Base-by-base conservation (phyloP, 495 filamentous ascomycete genomes). In the Aspergillus sparsus region DNA sequence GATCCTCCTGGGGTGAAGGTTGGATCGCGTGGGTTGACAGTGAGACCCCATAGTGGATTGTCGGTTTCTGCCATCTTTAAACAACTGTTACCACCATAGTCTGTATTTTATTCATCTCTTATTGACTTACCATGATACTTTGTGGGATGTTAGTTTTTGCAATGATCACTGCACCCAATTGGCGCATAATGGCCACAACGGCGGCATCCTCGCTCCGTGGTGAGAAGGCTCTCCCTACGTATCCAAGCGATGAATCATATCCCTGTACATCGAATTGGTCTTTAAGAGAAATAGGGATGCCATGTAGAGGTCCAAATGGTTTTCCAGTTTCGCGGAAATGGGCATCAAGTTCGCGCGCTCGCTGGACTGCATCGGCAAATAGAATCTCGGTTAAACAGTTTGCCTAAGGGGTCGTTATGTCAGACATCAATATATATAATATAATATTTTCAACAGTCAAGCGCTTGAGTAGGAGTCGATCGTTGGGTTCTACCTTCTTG, bases 341-440 rank as follows among this genome's bases (percentile, higher is more conserved):
- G n/a, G 57, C 64, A 66, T 90, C 88, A 13, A 89, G 77, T 7
- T 71, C 62, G 10, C 67, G 72, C 7, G 86, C 87, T 16, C 83
- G 77, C 13, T 69, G 67, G 13, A 89, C 64, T 5, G 87, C 88
- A 34, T 79, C 69, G 46, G 81, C 76, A 57, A 89, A 88, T 44
- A 87, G 74, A 36, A 85, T 80, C 62, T 91, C 88, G 4, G 82
- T 85, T 6, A 88, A 69, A 57, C 85, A 86, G 59, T 87, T 85
- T 50, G 74, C 81, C 65, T 82, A 34, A n/a, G 2, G 8, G 8
- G 31, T 1, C 21, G 11, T 3, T n/a, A 11, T 2, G 7, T 58
- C n/a, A 62, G 13, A 32, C 6, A 12, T 52, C 32, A 6, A 35
- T 3, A 49, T 7, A 34, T n/a, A 55, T 15, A 13, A 9, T 7